These are phyloP conservation scores for Phialophora tarda DNA, from an alignment of 2,329 filamentous ascomycete species.

Conservation along the genomic window DNA sequence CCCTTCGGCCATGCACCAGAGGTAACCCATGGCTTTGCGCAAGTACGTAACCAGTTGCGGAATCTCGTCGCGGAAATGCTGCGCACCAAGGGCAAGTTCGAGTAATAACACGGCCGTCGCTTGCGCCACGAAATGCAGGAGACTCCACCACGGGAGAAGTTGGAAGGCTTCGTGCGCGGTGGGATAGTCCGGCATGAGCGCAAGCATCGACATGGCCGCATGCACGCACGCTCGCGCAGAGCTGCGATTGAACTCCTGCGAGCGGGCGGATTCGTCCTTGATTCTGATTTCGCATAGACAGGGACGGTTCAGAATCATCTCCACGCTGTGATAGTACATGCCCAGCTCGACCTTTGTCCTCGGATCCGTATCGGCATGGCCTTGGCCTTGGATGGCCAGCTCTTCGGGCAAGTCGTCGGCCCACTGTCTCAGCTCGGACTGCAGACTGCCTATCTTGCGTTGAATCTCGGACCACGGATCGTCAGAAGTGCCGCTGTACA, in stretches of 20 bases:
- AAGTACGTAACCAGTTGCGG: slow-evolving; percentile 35
- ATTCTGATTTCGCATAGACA: slow-evolving; percentile 41
- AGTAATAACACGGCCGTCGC: slow-evolving; percentile 40
- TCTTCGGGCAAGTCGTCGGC: slow-evolving; percentile 19
- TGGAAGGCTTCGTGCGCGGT: slow-evolving; percentile 35
- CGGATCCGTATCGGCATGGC: slow-evolving; percentile 25
- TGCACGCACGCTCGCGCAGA: slow-evolving; percentile 39
- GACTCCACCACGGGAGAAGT: slow-evolving; percentile 41
- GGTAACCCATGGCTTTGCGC: slow-evolving; percentile 40
- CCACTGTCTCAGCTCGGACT: slow-evolving; percentile 32
- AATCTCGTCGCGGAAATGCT: slow-evolving; percentile 36
- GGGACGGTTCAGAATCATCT: slow-evolving; percentile 41
- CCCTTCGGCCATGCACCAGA: slow-evolving; percentile 30
- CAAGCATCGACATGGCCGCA: slow-evolving; percentile 38
- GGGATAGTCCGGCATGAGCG: slow-evolving; percentile 40
- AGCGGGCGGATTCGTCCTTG: slow-evolving; percentile 36
- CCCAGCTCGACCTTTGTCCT: slow-evolving; percentile 36
- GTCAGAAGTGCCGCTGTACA: slow-evolving; percentile 29
- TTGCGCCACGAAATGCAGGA: slow-evolving; percentile 42
- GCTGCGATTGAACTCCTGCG: slow-evolving; percentile 32
- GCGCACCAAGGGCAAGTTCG: slow-evolving; percentile 38
- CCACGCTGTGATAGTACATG: slow-evolving; percentile 41
- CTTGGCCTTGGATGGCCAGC: background rate
- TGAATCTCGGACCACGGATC: slow-evolving; percentile 32
- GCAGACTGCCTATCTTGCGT: slow-evolving; percentile 28